These are phyloP conservation scores for Mycena belliarum DNA, from an alignment of 768 basidiomycete species.

Conservation along the genomic window DNA sequence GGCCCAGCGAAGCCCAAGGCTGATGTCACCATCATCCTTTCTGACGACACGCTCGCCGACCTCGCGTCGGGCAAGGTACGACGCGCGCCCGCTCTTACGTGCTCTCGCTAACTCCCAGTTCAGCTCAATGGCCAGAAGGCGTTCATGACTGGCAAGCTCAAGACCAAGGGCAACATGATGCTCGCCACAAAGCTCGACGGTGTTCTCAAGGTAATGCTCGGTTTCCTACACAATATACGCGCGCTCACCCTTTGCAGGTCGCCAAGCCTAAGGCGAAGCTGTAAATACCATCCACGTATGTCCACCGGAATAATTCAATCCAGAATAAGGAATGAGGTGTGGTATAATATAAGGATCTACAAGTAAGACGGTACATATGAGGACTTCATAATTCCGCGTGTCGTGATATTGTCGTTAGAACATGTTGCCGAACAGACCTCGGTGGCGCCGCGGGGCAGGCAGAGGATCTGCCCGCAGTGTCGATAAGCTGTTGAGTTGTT, in stretches of 20 bases:
- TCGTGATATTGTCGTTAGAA: constrained; percentile 48
- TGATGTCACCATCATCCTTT: constrained; percentile 80
- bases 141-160: constrained; percentile 93
- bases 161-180: constrained; percentile 92
- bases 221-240: too few species aligned
- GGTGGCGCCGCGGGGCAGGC: constrained; percentile 68
- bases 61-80: constrained; percentile 72
- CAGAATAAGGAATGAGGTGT: constrained; percentile 12
- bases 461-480: constrained; percentile 84
- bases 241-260: constrained; percentile 26
- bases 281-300: constrained; percentile 24
- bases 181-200: constrained; percentile 87
- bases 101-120: not conserved
- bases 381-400: not conserved
- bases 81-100: constrained; percentile 12
- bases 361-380: constrained; percentile 9
- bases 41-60: constrained; percentile 72
- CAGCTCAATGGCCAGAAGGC: constrained; percentile 91
- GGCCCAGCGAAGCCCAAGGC: constrained; percentile 72
- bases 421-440: constrained; percentile 78
- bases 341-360: constrained; percentile 15
- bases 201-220: constrained; percentile 66
- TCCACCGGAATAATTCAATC: constrained; percentile 4
- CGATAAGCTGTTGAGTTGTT: constrained; percentile 89
- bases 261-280: constrained; percentile 53